A percentile compares a stretch with the other conserved stretches of the same genome.
Evolutionary conservation across 2,329 filamentous ascomycete species (phyloP).

Genomic region (Thielaviopsis musarum): DNA sequence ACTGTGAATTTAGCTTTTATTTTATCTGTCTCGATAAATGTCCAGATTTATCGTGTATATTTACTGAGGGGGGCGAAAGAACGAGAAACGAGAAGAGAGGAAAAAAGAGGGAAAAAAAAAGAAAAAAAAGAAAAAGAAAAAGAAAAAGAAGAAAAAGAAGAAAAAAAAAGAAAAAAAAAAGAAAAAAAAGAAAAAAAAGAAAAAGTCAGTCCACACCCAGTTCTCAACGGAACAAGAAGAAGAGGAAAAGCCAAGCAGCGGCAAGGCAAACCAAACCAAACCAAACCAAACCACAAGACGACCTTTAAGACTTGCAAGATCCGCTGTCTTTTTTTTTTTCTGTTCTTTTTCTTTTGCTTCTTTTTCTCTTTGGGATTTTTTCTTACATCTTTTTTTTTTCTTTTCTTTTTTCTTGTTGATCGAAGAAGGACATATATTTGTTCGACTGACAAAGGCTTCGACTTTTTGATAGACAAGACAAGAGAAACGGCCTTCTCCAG

Average conservation of each 20-base stretch:
- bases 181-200: background rate
- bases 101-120: background rate
- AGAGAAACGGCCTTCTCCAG: no score
- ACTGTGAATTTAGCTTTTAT: no score
- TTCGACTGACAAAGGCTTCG: background rate
- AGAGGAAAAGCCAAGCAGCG: background rate
- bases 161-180: background rate
- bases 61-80: no score
- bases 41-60: no score
- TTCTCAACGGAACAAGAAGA: background rate
- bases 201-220: background rate
- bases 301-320: background rate
- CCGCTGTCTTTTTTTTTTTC: background rate
- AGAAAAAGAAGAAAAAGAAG: background rate
- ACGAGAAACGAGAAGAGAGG: background rate
- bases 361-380: background rate
- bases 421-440: no score
- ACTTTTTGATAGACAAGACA: no score
- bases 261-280: background rate
- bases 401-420: background rate
- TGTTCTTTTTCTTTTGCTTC: background rate
- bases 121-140: background rate
- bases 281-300: background rate
- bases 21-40: no score
- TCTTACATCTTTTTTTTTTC: background rate